phyloP scores from a whole-genome alignment of 2,329 filamentous ascomycete species.

The Ophiostoma australiae region DNA sequence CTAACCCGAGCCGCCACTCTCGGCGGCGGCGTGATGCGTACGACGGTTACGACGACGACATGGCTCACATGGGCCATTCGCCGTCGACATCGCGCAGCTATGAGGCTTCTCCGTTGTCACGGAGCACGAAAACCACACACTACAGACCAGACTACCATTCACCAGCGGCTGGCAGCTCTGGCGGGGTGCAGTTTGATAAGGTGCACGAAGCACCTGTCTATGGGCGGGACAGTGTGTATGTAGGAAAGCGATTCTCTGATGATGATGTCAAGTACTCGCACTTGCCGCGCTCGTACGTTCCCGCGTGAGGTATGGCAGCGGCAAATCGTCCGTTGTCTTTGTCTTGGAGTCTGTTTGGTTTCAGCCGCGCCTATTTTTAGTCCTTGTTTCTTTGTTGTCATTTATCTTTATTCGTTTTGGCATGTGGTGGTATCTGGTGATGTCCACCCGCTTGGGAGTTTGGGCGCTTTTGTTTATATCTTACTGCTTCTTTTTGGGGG shows the following conservation, averaged over 20 bases:
- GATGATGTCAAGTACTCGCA: constrained; percentile 28
- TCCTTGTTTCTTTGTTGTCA: not conserved
- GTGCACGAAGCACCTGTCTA: constrained; percentile 26
- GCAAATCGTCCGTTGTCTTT: not conserved
- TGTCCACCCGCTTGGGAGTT: not conserved
- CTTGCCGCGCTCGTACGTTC: constrained; percentile 22
- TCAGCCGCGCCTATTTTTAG: not conserved
- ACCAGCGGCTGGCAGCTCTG: not conserved
- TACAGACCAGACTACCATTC: not conserved
- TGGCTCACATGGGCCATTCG: not conserved
- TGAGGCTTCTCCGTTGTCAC: not conserved
- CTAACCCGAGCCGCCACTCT: constrained; percentile 15
- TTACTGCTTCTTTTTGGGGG: not conserved
- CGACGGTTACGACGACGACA: constrained; percentile 23
- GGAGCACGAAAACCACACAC: not conserved
- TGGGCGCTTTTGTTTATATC: not conserved
- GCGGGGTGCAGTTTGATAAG: constrained; percentile 15
- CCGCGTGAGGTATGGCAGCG: not conserved
- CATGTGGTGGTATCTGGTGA: not conserved
- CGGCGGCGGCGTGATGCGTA: constrained; percentile 25
- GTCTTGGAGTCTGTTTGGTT: not conserved
- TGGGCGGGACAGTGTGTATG: constrained; percentile 25
- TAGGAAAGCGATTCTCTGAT: constrained; percentile 27
- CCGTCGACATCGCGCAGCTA: not conserved
- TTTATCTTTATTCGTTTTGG: not conserved